Percentiles rank a stretch among this genome's conserved stretches.
Conservation (phyloP, 495 filamentous ascomycete genomes). For the Mycothermus thermophilus region DNA sequence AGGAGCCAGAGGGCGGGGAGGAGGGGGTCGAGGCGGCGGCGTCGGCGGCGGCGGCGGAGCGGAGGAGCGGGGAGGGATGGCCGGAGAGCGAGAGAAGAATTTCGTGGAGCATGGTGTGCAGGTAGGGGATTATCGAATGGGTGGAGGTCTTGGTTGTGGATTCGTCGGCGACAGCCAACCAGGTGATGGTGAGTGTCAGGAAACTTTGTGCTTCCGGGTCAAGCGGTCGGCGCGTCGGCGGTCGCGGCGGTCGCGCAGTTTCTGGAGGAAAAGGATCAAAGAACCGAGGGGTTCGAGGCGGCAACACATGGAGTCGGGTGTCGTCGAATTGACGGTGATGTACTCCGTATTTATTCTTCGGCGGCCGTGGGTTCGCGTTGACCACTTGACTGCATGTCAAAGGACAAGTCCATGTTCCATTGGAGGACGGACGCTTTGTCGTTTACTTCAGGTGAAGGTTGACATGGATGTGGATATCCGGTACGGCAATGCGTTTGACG, state of each 20-base stretch:
- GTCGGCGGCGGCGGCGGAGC: constrained; percentile 25
- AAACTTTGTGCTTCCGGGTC: background rate
- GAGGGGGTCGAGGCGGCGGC: constrained; percentile 21
- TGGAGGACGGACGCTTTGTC: too few species aligned
- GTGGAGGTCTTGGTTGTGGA: background rate
- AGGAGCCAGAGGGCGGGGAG: too few species aligned
- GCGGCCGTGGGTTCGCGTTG: too few species aligned
- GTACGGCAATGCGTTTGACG: too few species aligned
- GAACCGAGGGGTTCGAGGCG: constrained; percentile 37
- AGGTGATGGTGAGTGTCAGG: background rate
- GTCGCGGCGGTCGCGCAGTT: constrained; percentile 20
- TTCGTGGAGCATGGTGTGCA: constrained; percentile 80
- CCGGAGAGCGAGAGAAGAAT: constrained; percentile 89
- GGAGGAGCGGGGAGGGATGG: constrained; percentile 81
- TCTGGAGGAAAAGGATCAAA: constrained; percentile 31
- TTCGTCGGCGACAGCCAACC: background rate
- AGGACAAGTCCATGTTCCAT: too few species aligned
- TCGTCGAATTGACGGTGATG: too few species aligned
- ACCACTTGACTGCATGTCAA: too few species aligned
- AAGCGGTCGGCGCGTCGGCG: background rate
- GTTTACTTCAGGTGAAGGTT: too few species aligned
- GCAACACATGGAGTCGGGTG: too few species aligned
- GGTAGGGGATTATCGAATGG: background rate
- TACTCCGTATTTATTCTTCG: too few species aligned
- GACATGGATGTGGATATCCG: too few species aligned